phyloP scores from a whole-genome alignment of 192 early-diverging fungal genomes.

The Coemansia sp. region DNA sequence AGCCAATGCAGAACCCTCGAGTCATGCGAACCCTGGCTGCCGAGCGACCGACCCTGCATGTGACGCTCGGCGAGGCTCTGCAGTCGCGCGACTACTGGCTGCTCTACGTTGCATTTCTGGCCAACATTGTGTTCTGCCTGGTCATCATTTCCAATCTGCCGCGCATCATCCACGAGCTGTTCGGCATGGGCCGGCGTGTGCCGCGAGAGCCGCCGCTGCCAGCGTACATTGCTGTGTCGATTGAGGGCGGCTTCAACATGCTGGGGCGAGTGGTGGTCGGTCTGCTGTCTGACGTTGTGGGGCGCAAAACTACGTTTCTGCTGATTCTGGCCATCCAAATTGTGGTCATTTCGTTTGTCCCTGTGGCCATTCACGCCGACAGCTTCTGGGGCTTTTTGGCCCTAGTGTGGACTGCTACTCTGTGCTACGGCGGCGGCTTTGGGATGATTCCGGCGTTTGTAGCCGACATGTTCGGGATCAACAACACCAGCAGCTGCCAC shows the following conservation, averaged over 20 bases:
- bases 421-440: conserved; percentile 75
- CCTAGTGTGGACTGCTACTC: conserved; percentile 60
- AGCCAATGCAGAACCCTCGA: background rate
- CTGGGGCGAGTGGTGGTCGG: conserved; percentile 58
- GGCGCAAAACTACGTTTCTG: conserved; percentile 66
- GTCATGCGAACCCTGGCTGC: background rate
- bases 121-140: conserved; percentile 62
- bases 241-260: conserved; percentile 65
- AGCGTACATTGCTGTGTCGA: conserved; percentile 56
- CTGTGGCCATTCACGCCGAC: conserved; percentile 55
- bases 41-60: conserved; percentile 40
- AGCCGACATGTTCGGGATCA: conserved; percentile 72
- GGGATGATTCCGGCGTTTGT: conserved; percentile 76
- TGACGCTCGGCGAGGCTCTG: conserved; percentile 57
- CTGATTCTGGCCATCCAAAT: conserved; percentile 60
- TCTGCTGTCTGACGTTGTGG: conserved; percentile 55
- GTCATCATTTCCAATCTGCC: conserved; percentile 62
- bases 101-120: conserved; percentile 61
- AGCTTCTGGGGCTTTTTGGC: conserved; percentile 60
- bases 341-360: conserved; percentile 57
- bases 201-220: conserved; percentile 26
- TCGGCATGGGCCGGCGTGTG: conserved; percentile 46
- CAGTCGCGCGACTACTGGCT: conserved; percentile 62
- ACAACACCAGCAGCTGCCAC: conserved; percentile 74
- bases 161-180: conserved; percentile 56